Evolutionary conservation across 192 early-diverging fungal species (phyloP), one percentile per base, ranked within the genome.

Genomic region (Chytriomyces sp.): DNA sequence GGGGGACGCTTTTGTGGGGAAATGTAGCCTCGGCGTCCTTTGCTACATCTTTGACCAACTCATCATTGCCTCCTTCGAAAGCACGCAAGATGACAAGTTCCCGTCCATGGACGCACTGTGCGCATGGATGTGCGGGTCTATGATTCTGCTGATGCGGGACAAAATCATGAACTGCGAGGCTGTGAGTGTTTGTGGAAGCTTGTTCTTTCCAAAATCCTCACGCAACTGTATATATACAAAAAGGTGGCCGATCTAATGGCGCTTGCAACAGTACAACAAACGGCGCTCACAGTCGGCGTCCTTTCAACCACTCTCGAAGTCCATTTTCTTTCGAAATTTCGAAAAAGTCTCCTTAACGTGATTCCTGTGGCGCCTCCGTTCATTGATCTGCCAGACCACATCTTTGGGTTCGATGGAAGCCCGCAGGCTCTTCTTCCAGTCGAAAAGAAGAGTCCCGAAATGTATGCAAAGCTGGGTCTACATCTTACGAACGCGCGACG

Each of bases 11-110:
- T 75, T 75, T 75, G 63, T 75, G 26, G 73, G 73, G 10, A 64
- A 65, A 53, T 75, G 73, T 46, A 48, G 35, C 23, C 50, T 75
- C 18, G 66, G 47, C 23, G 73, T 75, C 46, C 63, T 65, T 2
- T 75, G 73, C 64, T 75, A 65, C 63, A 75, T 75, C 48, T 75
- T 65, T 28, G 73, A 75, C 46, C 73, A 75, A 50, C 35, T 75
- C 16, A 65, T 75, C 13, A 23, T 75, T 45, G 73, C 73, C 11
- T 75, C 73, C 16, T 75, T 75, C 50, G 73, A 75, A 50, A 46
- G 63, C 11, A 75, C 73, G 6, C 50, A 64, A 9, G 73, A 75
- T 44, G 73, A 75, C 26, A 64, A 75, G 20, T 75, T 75, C 44
- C 73, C 73, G 6, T 66, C 73, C 8, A 75, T 75, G 73, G 73